Conservation (phyloP, 805 yeast genomes). For the Pichia rugopelliculosa region DNA sequence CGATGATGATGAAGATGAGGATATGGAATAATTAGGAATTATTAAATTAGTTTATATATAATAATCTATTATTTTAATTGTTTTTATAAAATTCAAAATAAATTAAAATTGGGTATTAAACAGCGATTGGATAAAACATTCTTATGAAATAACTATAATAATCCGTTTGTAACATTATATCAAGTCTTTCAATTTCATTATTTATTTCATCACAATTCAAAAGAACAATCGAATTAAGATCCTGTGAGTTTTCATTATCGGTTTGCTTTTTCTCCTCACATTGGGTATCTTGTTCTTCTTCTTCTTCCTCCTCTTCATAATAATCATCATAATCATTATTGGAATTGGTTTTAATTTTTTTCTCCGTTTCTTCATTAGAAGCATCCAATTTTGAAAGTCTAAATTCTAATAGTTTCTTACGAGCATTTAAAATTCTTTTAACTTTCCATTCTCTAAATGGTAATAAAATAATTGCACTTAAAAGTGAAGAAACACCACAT, state of each 20-base stretch:
- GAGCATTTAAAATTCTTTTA: constrained; percentile 30
- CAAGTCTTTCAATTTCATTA: constrained; percentile 7
- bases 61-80: too few species aligned
- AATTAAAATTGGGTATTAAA: constrained; percentile 8
- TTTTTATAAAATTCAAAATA: too few species aligned
- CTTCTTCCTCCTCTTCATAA: constrained; percentile 2
- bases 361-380: not conserved
- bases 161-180: constrained; percentile 8
- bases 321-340: not conserved
- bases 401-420: constrained; percentile 11
- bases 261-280: not conserved
- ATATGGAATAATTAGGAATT: constrained; percentile 20
- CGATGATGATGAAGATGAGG: constrained; percentile 39
- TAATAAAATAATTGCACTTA: constrained; percentile 36
- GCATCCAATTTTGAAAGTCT: not conserved
- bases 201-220: not conserved
- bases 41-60: too few species aligned
- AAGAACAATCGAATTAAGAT: not conserved
- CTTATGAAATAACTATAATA: constrained; percentile 15
- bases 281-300: not conserved
- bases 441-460: constrained; percentile 53
- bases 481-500: constrained; percentile 41
- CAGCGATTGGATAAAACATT: constrained; percentile 25
- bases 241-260: not conserved
- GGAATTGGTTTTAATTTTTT: too few species aligned